Percentiles rank a stretch among this genome's conserved stretches.
phyloP scores from a whole-genome alignment of 2,329 filamentous ascomycete genomes.

The Monosporascus ibericus region DNA sequence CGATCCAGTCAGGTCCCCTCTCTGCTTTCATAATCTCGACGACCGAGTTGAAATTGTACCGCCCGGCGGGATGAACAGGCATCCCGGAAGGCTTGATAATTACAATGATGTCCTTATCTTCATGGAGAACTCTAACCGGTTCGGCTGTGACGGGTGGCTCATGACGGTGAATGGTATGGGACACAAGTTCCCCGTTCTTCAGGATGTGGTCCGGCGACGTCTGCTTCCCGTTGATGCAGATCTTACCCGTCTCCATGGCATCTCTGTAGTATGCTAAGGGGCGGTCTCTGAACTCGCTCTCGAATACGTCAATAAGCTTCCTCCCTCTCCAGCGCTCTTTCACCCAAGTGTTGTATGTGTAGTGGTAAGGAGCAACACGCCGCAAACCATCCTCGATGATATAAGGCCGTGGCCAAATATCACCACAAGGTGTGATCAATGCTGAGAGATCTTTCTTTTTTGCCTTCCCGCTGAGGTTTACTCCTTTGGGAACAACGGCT shows the following conservation, averaged over 20 bases:
- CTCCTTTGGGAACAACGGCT: conserved; percentile 2
- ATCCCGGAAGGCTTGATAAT: conserved; percentile 96
- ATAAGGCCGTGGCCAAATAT: conserved; percentile 60
- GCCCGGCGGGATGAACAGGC: conserved; percentile 88
- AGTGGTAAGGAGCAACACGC: conserved; percentile 81
- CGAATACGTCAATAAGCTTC: conserved; percentile 78
- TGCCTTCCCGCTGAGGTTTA: conserved; percentile 4
- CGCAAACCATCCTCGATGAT: conserved; percentile 78
- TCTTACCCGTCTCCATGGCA: conserved; percentile 73
- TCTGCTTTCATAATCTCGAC: conserved; percentile 89
- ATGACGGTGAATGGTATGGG: conserved; percentile 90
- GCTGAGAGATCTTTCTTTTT: conserved; percentile 11
- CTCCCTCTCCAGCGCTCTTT: conserved; percentile 89
- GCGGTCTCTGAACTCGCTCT: conserved; percentile 85
- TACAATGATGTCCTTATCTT: conserved; percentile 88
- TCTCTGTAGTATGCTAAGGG: conserved; percentile 79
- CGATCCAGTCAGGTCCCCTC: conserved; percentile 47
- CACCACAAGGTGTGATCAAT: conserved; percentile 28
- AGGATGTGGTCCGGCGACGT: conserved; percentile 65
- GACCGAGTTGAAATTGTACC: conserved; percentile 93
- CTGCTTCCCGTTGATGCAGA: conserved; percentile 71
- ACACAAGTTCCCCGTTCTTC: conserved; percentile 85
- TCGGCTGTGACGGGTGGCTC: conserved; percentile 86
- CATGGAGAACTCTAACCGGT: conserved; percentile 76
- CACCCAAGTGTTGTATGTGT: conserved; percentile 89